A percentile compares a stretch with the other conserved stretches of the same genome.
Evolutionary conservation across 73 alveolate genomes (phyloP).

Genomic region (Loxodes magnus): DNA sequence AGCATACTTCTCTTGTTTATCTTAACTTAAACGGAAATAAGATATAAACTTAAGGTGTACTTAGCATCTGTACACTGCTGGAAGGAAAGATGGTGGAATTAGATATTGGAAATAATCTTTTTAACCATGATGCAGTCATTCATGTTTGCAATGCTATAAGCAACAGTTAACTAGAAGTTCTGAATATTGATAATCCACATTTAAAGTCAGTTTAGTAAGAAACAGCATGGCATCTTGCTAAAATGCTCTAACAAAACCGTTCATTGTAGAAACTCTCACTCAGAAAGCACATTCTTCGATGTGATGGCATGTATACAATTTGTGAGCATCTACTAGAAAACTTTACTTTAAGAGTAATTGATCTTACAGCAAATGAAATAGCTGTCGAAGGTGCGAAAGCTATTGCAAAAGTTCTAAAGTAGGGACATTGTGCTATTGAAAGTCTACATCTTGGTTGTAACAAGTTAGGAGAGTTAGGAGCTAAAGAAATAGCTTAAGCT

Average conservation of each 20-base stretch:
- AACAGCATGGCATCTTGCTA: slow-evolving; percentile 91
- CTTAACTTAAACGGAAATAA: slow-evolving; percentile 75
- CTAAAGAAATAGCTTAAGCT: slow-evolving; percentile 92
- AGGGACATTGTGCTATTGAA: slow-evolving; percentile 78
- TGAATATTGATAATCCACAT: slow-evolving; percentile 92
- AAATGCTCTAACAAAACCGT: slow-evolving; percentile 84
- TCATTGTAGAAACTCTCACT: slow-evolving; percentile 81
- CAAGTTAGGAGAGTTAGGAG: slow-evolving; percentile 90
- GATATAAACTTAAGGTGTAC: slow-evolving; percentile 88
- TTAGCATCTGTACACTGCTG: slow-evolving; percentile 79
- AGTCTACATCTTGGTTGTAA: slow-evolving; percentile 78
- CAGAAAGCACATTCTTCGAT: slow-evolving; percentile 73
- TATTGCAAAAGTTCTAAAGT: slow-evolving; percentile 79
- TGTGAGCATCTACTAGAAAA: slow-evolving; percentile 86
- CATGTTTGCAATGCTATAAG: slow-evolving; percentile 81
- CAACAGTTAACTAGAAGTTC: slow-evolving; percentile 76
- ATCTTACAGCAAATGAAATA: slow-evolving; percentile 88
- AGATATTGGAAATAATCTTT: slow-evolving; percentile 88
- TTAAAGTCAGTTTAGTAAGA: slow-evolving; percentile 87
- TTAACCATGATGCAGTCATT: slow-evolving; percentile 94
- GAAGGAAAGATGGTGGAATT: slow-evolving; percentile 68
- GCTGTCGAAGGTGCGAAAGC: slow-evolving; percentile 92
- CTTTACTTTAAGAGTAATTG: slow-evolving; percentile 82
- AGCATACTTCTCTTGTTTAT: slow-evolving; percentile 60
- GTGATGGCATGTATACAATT: slow-evolving; percentile 86